Conservation (phyloP, 2,329 filamentous ascomycete species). For the Coniochaeta prunicola region DNA sequence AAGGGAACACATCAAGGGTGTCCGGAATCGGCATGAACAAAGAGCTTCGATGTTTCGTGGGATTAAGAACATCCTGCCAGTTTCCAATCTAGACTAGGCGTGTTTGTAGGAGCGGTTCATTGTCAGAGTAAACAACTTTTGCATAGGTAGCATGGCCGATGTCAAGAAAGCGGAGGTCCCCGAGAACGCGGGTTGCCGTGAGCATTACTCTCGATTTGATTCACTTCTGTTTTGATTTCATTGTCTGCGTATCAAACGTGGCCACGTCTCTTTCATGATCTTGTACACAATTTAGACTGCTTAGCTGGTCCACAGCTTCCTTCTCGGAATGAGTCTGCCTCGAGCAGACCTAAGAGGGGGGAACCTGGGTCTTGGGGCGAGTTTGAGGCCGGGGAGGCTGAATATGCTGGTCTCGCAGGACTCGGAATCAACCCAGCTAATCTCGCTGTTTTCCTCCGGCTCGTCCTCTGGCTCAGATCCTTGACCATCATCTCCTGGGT, state of each 20-base stretch:
- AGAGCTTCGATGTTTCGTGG: neutral
- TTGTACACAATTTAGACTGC: neutral
- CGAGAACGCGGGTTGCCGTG: neutral
- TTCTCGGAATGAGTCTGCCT: neutral
- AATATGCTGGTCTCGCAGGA: neutral
- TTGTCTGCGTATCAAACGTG: too few species aligned
- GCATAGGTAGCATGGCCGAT: too few species aligned
- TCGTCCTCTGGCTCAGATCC: neutral
- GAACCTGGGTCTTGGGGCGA: neutral
- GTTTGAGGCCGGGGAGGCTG: neutral
- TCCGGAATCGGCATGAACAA: neutral
- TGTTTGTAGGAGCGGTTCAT: neutral
- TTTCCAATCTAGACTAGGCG: too few species aligned
- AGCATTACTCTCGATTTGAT: too few species aligned
- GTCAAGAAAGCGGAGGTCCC: neutral
- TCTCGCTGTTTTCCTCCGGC: neutral
- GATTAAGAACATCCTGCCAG: too few species aligned
- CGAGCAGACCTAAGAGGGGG: neutral
- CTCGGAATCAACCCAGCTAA: neutral
- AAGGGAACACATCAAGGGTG: neutral
- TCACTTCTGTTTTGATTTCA: too few species aligned
- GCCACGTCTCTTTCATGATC: neutral
- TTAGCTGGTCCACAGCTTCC: neutral
- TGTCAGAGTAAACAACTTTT: neutral
- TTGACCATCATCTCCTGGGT: neutral